Evolutionary conservation across 805 yeast species (phyloP).

Genomic region (Saccharomyces cerevisiae): DNA sequence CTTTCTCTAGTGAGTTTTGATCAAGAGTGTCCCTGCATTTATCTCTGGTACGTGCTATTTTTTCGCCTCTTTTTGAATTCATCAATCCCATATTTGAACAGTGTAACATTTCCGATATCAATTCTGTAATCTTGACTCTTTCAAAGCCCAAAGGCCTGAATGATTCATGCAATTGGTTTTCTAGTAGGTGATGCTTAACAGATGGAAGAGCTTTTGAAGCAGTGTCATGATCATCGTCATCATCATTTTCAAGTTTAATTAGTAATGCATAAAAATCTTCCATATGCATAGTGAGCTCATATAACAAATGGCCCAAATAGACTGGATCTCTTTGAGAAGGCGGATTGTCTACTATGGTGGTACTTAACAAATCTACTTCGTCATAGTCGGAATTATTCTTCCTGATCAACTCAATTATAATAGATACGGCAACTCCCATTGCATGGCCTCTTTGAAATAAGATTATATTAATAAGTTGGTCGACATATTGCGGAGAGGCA

Average conservation of each 20-base stretch:
- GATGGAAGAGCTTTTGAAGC: neutral
- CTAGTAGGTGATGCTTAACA: slow-evolving; percentile 27
- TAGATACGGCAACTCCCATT: slow-evolving; percentile 81
- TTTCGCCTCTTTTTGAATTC: slow-evolving; percentile 67
- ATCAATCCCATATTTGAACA: slow-evolving; percentile 91
- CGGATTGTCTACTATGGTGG: slow-evolving; percentile 73
- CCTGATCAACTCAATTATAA: slow-evolving; percentile 84
- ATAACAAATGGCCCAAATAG: slow-evolving; percentile 77
- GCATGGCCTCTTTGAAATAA: slow-evolving; percentile 65
- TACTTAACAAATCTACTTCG: slow-evolving; percentile 65
- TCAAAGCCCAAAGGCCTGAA: slow-evolving; percentile 78
- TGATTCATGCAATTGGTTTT: slow-evolving; percentile 56
- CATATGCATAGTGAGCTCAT: slow-evolving; percentile 45
- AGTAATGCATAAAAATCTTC: slow-evolving; percentile 1
- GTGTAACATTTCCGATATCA: slow-evolving; percentile 86
- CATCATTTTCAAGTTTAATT: slow-evolving; percentile 15
- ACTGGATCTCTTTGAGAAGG: slow-evolving; percentile 87
- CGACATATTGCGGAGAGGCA: slow-evolving; percentile 58
- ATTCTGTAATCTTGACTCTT: slow-evolving; percentile 79
- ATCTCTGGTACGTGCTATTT: slow-evolving; percentile 60
- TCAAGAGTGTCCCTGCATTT: slow-evolving; percentile 38
- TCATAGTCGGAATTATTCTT: slow-evolving; percentile 95
- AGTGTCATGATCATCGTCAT: slow-evolving; percentile 10
- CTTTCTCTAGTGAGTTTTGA: slow-evolving; percentile 5
- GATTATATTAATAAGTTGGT: slow-evolving; percentile 60